A percentile compares a stretch with the other conserved stretches of the same genome.
These are phyloP conservation scores for Fusarium albidum DNA, from an alignment of 2,329 filamentous ascomycete genomes.

Conservation along the genomic window DNA sequence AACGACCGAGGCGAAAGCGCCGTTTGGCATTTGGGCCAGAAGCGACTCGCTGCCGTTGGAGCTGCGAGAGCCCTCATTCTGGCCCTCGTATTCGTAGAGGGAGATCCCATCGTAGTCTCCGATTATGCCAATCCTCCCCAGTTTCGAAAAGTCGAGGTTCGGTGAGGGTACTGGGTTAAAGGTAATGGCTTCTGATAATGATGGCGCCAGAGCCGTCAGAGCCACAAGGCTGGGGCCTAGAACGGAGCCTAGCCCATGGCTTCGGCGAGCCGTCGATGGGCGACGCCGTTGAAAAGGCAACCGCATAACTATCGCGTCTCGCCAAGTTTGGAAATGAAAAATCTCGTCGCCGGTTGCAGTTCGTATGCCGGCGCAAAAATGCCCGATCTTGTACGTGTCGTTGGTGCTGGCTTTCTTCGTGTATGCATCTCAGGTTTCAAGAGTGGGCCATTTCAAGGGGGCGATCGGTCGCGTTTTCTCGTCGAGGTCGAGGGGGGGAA, in stretches of 20 bases:
- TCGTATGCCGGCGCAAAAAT: conserved; percentile 13
- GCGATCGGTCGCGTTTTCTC: conserved; percentile 26
- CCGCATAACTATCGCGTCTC: conserved; percentile 54
- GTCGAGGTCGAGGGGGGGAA: conserved; percentile 14
- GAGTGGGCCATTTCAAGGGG: conserved; percentile 41
- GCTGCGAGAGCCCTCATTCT: conserved; percentile 72
- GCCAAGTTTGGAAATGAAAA: conserved; percentile 22
- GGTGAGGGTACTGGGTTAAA: conserved; percentile 71
- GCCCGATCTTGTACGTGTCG: conserved; percentile 19
- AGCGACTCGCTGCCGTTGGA: conserved; percentile 84
- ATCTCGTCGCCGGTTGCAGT: conserved; percentile 5
- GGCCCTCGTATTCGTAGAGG: conserved; percentile 84
- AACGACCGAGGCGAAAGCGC: conserved; percentile 77
- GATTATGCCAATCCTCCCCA: conserved; percentile 85
- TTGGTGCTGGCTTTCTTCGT: conserved; percentile 25
- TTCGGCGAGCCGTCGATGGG: conserved; percentile 49
- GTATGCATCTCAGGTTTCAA: conserved; percentile 42
- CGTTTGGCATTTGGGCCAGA: conserved; percentile 84
- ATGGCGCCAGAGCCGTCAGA: conserved; percentile 51
- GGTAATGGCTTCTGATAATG: conserved; percentile 58
- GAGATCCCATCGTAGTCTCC: conserved; percentile 94
- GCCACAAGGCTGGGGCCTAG: conserved; percentile 46
- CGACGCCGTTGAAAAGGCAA: conserved; percentile 53
- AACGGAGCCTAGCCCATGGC: conserved; percentile 38
- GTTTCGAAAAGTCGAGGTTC: conserved; percentile 78